Evolutionary conservation across 2,329 filamentous ascomycete genomes (phyloP).

Genomic region (Sphaceloma murrayae): DNA sequence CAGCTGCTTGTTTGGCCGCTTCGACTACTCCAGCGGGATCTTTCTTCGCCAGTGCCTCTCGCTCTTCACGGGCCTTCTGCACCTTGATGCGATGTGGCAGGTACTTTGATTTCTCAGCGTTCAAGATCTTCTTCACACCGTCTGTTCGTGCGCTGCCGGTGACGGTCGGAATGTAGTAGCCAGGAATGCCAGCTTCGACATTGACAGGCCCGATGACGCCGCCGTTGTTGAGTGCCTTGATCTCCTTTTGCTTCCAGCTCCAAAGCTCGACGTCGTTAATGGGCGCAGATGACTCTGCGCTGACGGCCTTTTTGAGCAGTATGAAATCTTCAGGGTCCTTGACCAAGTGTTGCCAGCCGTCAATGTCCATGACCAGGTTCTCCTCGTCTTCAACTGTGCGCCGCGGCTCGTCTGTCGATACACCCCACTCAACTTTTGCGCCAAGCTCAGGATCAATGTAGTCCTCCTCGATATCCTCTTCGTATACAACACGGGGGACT

Average conservation of each 20-base stretch:
- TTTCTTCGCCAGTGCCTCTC: conserved; percentile 65
- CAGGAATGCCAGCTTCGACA: conserved; percentile 47
- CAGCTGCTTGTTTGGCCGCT: conserved; percentile 53
- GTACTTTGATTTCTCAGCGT: conserved; percentile 97
- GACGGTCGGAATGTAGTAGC: conserved; percentile 73
- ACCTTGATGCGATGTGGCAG: conserved; percentile 96
- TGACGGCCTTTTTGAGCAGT: conserved; percentile 46
- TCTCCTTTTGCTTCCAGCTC: conserved; percentile 63
- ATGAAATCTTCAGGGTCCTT: conserved; percentile 60
- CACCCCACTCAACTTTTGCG: conserved; percentile 49
- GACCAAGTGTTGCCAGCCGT: conserved; percentile 59
- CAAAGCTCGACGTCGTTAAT: conserved; percentile 52
- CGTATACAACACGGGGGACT: conserved; percentile 39
- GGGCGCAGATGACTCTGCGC: conserved; percentile 37
- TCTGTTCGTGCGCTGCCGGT: conserved; percentile 86
- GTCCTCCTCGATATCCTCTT: conserved; percentile 40
- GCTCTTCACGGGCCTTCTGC: conserved; percentile 79
- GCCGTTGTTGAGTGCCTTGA: conserved; percentile 57
- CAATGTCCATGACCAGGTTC: conserved; percentile 55
- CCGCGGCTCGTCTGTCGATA: conserved; percentile 50
- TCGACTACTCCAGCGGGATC: conserved; percentile 54
- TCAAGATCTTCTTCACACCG: conserved; percentile 87
- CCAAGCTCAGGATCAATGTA: conserved; percentile 31
- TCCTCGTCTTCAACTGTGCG: conserved; percentile 59
- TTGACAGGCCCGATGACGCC: conserved; percentile 46